A percentile compares a stretch with the other conserved stretches of the same genome.
Evolutionary conservation across 331 rosid species (phyloP).

Genomic region (Phaseolus coccineus): DNA sequence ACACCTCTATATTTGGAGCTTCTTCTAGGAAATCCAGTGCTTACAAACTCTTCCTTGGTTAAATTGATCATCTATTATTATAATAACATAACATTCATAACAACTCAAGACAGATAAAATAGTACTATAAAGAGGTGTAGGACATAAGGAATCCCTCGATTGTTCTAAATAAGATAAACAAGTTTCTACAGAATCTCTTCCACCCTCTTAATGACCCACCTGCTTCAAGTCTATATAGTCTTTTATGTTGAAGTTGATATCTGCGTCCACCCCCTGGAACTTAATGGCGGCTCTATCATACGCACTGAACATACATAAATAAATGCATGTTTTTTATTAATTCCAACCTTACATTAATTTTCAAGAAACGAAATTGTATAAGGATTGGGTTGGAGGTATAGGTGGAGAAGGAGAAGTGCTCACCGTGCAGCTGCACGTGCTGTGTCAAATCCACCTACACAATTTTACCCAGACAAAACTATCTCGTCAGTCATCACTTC

Average conservation of each 20-base stretch:
- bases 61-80: slow-evolving; percentile 80
- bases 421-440: slow-evolving; percentile 99
- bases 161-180: slow-evolving; percentile 49
- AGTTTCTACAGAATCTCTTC: slow-evolving; percentile 13
- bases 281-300: slow-evolving; percentile 99
- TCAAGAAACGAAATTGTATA: background rate
- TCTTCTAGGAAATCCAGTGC: slow-evolving; percentile 98
- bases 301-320: slow-evolving; percentile 65
- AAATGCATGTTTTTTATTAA: background rate
- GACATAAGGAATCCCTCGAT: slow-evolving; percentile 45
- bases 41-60: slow-evolving; percentile 96
- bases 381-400: slow-evolving; percentile 8
- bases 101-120: background rate
- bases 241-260: slow-evolving; percentile 85
- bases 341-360: slow-evolving; percentile 12
- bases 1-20: slow-evolving; percentile 99
- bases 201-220: slow-evolving; percentile 51
- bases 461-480: slow-evolving; percentile 52
- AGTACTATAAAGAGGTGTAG: background rate
- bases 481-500: slow-evolving; percentile 44
- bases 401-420: slow-evolving; percentile 45
- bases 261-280: slow-evolving; percentile 93
- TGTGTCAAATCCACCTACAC: slow-evolving; percentile 98
- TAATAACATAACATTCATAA: background rate
- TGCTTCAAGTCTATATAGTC: slow-evolving; percentile 95